A percentile compares a stretch with the other conserved stretches of the same genome.
These are phyloP conservation scores for Fusarium drepaniforme DNA, from an alignment of 2,329 filamentous ascomycete genomes.

Conservation along the genomic window DNA sequence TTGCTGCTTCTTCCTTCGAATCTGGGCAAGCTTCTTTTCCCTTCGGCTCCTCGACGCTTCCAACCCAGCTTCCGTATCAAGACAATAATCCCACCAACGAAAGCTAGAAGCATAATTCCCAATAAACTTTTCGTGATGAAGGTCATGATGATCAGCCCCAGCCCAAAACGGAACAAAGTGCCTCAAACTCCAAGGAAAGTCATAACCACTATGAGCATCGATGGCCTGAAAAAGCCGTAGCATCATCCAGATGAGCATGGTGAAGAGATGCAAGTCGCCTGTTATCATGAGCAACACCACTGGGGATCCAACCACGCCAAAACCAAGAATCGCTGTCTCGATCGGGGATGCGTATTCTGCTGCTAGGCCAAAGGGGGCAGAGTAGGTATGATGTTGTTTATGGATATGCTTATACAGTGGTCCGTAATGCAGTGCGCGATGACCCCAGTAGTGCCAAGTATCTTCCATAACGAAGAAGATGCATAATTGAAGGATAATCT, in stretches of 20 bases:
- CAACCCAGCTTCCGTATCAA: conserved; percentile 93
- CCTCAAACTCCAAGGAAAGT: conserved; percentile 97
- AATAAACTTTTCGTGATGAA: conserved; percentile 98
- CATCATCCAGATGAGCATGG: conserved; percentile 98
- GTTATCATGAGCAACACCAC: conserved; percentile 88
- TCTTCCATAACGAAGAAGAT: conserved; percentile 98
- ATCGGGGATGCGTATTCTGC: conserved; percentile 98
- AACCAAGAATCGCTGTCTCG: conserved; percentile 93
- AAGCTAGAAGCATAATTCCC: conserved; percentile 99
- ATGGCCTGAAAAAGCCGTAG: conserved; percentile 96
- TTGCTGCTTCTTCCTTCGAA: conserved; percentile 75
- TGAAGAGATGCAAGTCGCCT: conserved; percentile 90
- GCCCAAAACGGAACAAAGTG: conserved; percentile 99
- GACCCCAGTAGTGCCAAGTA: conserved; percentile 98
- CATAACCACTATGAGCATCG: conserved; percentile 96
- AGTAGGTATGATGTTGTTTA: conserved; percentile 99
- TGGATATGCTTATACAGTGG: conserved; percentile 96
- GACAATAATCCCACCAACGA: conserved; percentile 96
- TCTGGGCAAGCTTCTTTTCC: conserved; percentile 77
- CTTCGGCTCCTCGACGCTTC: conserved; percentile 88
- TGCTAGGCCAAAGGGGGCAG: conserved; percentile 95
- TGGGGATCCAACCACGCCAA: conserved; percentile 86
- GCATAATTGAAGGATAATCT: conserved; percentile 90
- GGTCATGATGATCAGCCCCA: conserved; percentile 94
- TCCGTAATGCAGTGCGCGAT: conserved; percentile 93